Percentiles rank a stretch among this genome's conserved stretches.
These are phyloP conservation scores for Macrolepiota fuliginosa DNA, from an alignment of 768 basidiomycete species.

Conservation along the genomic window DNA sequence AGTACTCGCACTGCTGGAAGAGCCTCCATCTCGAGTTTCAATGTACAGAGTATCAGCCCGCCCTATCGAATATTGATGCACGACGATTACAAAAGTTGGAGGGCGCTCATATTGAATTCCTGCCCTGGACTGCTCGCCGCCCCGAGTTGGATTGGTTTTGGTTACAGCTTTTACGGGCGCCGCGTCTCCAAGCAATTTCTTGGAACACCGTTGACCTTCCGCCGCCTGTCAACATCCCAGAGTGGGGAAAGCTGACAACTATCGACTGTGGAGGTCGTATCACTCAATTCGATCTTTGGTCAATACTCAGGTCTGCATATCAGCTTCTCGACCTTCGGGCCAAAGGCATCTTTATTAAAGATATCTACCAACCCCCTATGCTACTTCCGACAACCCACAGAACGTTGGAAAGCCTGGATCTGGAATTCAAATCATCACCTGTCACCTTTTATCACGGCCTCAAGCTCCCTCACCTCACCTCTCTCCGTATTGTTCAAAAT, in stretches of 20 bases:
- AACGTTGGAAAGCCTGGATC: not conserved
- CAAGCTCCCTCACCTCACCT: not conserved
- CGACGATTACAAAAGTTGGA: not conserved
- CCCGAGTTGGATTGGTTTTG: not conserved
- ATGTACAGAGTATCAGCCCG: not conserved
- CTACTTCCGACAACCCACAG: not conserved
- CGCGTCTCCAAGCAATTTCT: not conserved
- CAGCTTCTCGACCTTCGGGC: not conserved
- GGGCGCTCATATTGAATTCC: not conserved
- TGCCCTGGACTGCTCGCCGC: not conserved
- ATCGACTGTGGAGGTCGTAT: not conserved
- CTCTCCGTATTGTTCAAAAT: not conserved
- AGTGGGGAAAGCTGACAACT: not conserved
- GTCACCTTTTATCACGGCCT: not conserved
- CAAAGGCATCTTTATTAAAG: not conserved
- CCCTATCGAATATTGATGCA: not conserved
- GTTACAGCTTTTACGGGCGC: not conserved
- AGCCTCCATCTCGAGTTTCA: not conserved
- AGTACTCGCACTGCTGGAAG: not conserved
- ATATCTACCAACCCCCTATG: not conserved
- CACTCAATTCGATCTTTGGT: not conserved
- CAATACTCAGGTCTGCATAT: not conserved
- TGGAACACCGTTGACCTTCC: not conserved
- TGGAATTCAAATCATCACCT: not conserved
- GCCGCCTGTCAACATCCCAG: not conserved